phyloP scores from a whole-genome alignment of 257 asterid species.

The Buddleja alternifolia region DNA sequence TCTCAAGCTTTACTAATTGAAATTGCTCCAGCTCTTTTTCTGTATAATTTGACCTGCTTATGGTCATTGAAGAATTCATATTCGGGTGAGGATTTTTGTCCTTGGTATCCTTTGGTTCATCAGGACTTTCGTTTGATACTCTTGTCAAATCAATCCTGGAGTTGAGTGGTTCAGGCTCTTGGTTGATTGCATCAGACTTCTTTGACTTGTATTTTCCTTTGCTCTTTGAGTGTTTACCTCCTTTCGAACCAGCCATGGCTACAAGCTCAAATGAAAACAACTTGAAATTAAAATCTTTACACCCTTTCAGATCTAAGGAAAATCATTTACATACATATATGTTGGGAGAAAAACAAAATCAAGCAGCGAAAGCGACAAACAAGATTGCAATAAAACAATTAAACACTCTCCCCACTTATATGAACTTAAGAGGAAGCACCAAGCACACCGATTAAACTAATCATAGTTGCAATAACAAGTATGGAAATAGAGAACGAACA shows the following conservation, averaged over 20 bases:
- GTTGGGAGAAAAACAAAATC: no score
- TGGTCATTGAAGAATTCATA: not conserved
- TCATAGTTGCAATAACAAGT: no score
- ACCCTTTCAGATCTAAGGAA: not conserved
- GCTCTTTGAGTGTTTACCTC: conserved; percentile 30
- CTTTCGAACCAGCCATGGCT: conserved; percentile 31
- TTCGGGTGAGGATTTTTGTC: conserved; percentile 16
- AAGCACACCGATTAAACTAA: no score
- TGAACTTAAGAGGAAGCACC: no score
- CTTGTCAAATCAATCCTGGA: no score
- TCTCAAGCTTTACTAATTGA: conserved; percentile 16
- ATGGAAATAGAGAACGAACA: no score
- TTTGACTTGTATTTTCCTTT: conserved; percentile 31
- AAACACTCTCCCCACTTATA: no score
- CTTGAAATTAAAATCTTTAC: not conserved
- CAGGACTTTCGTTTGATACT: not conserved
- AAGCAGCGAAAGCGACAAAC: no score
- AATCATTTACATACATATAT: no score
- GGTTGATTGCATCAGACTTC: conserved; percentile 12
- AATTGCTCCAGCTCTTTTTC: conserved; percentile 20
- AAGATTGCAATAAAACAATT: no score
- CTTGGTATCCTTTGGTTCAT: not conserved
- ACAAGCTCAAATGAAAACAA: conserved; percentile 26
- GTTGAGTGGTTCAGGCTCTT: conserved; percentile 16
- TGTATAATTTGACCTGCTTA: not conserved